phyloP scores from a whole-genome alignment of 352 stramenopile species.

The Pilasporangium apinafurcum region DNA sequence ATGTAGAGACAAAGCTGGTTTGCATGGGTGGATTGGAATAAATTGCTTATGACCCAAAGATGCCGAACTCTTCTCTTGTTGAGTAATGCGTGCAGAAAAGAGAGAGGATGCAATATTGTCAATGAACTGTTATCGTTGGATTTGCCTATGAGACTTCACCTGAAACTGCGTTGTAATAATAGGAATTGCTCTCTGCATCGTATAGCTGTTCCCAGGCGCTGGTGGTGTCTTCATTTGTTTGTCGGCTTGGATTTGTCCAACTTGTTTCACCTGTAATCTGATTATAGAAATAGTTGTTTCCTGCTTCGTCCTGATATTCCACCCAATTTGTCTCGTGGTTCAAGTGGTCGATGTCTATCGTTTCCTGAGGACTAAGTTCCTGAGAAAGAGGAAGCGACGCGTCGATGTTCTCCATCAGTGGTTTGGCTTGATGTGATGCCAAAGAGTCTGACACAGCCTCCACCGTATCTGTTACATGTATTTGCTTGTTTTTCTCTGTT shows the following conservation, averaged over 20 bases:
- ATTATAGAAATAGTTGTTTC: slow-evolving; percentile 39
- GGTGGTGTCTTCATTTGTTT: neutral
- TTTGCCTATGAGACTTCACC: slow-evolving; percentile 30
- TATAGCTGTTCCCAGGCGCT: slow-evolving; percentile 4
- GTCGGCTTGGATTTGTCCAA: slow-evolving; percentile 10
- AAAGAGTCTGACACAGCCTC: too few species aligned
- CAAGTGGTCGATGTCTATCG: too few species aligned
- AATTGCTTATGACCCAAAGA: too few species aligned
- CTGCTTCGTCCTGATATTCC: slow-evolving; percentile 18
- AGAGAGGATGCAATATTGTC: neutral
- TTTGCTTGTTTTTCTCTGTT: slow-evolving; percentile 10
- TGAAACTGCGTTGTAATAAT: slow-evolving; percentile 34
- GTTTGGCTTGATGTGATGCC: neutral
- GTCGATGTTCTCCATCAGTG: neutral
- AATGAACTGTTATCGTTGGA: neutral
- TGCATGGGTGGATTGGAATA: slow-evolving; percentile 64
- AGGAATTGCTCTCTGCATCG: slow-evolving; percentile 14
- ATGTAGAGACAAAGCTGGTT: slow-evolving; percentile 97
- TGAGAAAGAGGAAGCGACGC: too few species aligned
- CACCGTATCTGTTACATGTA: too few species aligned
- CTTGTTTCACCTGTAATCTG: slow-evolving; percentile 22
- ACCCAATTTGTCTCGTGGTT: slow-evolving; percentile 17
- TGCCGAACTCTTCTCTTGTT: too few species aligned
- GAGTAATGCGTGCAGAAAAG: neutral
- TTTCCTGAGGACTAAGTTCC: neutral